phyloP scores from a whole-genome alignment of 352 stramenopile species.

The Thraustochytrium striatum region DNA sequence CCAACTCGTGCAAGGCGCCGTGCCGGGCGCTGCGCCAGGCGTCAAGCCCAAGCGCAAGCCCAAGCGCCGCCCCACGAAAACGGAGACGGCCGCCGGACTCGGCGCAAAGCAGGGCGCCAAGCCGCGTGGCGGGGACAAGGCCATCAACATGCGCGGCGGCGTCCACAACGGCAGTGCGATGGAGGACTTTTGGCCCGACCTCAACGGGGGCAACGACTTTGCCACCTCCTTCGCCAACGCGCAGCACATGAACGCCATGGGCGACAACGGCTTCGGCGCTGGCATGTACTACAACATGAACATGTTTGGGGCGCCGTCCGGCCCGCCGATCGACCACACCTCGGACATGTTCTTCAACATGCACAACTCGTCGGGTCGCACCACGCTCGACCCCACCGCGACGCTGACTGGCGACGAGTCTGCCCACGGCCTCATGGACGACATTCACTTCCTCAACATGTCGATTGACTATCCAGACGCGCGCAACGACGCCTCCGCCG shows the following conservation, averaged over 20 bases:
- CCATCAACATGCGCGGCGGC: too few species aligned
- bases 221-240: not conserved
- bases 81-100: too few species aligned
- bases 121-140: too few species aligned
- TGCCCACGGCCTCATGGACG: conserved; percentile 19
- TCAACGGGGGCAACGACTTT: conserved; percentile 17
- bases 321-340: not conserved
- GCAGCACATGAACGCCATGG: not conserved
- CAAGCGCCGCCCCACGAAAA: too few species aligned
- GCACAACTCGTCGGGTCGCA: not conserved
- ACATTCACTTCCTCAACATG: conserved; percentile 44
- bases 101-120: too few species aligned
- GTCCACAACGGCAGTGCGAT: too few species aligned
- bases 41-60: too few species aligned
- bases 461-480: conserved; percentile 26
- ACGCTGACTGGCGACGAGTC: conserved; percentile 20
- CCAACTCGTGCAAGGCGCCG: too few species aligned
- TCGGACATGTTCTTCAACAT: not conserved
- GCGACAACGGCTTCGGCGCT: not conserved
- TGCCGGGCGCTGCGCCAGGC: too few species aligned
- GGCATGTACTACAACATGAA: not conserved
- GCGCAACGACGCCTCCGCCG: not conserved
- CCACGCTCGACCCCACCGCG: conserved; percentile 3
- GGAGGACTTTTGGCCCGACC: not conserved
- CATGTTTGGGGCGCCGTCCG: not conserved